Conservation (phyloP, 768 basidiomycete genomes). For the Suillus subluteus region DNA sequence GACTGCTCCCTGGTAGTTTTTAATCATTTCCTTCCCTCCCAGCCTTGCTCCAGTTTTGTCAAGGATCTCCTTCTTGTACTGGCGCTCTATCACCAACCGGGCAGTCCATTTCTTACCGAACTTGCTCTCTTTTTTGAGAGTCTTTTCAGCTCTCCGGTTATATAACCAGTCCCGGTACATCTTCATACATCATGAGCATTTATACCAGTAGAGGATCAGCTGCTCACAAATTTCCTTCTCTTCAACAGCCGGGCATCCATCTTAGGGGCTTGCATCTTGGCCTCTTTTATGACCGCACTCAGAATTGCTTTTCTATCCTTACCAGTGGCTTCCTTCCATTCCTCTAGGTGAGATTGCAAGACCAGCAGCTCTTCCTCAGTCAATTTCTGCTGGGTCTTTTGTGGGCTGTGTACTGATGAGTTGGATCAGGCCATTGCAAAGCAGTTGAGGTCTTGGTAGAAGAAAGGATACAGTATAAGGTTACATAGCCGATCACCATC, state of each 20-base stretch:
- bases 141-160: background rate
- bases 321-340: no score
- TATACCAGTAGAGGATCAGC: background rate
- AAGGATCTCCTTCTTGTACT: no score
- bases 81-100: no score
- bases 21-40: background rate
- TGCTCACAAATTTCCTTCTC: background rate
- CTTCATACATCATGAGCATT: background rate
- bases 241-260: background rate
- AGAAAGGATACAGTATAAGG: no score
- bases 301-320: background rate
- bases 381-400: no score
- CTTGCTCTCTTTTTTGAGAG: background rate
- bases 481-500: no score
- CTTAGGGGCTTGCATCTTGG: background rate
- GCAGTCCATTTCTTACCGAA: background rate
- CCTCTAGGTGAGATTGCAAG: no score
- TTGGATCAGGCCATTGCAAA: no score
- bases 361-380: no score
- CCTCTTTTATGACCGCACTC: background rate
- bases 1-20: background rate
- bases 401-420: no score
- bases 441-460: no score
- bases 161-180: slow-evolving; percentile 2
- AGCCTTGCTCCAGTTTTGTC: no score